A percentile compares a stretch with the other conserved stretches of the same genome.
Conservation (phyloP, 2,329 filamentous ascomycete genomes). For the Podosphaera xanthii region DNA sequence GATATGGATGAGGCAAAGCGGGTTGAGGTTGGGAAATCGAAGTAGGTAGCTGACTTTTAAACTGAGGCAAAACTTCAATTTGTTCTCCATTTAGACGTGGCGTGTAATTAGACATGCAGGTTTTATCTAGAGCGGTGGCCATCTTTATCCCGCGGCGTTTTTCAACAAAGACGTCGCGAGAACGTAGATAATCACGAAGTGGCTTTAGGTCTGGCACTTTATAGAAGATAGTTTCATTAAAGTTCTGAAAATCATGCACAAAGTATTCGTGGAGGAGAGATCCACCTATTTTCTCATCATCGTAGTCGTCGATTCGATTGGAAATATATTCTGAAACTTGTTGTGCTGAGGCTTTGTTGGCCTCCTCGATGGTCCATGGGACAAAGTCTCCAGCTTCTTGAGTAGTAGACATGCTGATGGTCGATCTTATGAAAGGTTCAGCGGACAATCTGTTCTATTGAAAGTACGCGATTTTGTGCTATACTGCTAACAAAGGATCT, state of each 20-base stretch:
- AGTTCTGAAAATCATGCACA: neutral
- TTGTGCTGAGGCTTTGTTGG: neutral
- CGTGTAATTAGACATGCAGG: neutral
- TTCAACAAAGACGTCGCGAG: neutral
- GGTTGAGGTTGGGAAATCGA: slow-evolving; percentile 11
- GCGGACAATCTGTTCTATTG: too few species aligned
- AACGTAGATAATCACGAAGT: neutral
- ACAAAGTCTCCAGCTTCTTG: neutral
- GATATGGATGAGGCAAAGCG: neutral
- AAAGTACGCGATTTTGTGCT: too few species aligned
- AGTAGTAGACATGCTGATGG: neutral
- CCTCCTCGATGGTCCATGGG: slow-evolving; percentile 11
- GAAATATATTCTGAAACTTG: neutral
- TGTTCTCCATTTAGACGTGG: neutral
- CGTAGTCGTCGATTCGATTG: neutral
- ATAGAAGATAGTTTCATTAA: neutral
- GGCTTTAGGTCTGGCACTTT: neutral
- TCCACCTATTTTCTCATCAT: neutral
- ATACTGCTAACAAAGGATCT: too few species aligned
- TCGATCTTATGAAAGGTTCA: neutral
- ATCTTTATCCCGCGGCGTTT: neutral
- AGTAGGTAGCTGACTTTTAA: neutral
- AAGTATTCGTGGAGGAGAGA: neutral
- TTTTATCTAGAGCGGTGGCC: neutral
- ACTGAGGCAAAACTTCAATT: neutral